These are phyloP conservation scores for Crithidia acanthocephali DNA, from an alignment of 208 protist species.

Conservation along the genomic window DNA sequence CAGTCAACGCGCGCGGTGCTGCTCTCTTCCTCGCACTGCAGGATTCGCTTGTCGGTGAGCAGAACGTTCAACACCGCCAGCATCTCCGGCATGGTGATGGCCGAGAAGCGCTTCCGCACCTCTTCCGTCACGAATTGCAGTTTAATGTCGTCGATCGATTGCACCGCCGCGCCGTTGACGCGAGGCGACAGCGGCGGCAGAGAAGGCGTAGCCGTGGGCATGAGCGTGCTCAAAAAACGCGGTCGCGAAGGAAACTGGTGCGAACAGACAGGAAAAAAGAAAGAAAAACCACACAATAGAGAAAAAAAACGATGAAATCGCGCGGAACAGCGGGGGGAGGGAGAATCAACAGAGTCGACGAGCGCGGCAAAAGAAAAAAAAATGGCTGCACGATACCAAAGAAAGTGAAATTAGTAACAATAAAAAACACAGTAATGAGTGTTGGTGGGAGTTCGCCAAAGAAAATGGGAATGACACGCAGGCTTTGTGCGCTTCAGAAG, in stretches of 20 bases:
- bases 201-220: constrained; percentile 3
- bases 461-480: not conserved
- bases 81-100: constrained; percentile 19
- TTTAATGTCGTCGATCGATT: constrained; percentile 19
- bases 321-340: too few relatives aligned
- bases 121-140: constrained; percentile 22
- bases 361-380: not conserved
- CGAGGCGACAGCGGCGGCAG: constrained; percentile 14
- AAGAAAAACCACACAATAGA: too few relatives aligned
- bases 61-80: constrained; percentile 18
- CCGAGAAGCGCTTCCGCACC: constrained; percentile 30
- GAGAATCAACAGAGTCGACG: too few relatives aligned
- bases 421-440: not conserved
- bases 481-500: too few relatives aligned
- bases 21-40: not conserved
- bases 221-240: not conserved
- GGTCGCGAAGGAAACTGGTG: not conserved
- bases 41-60: constrained; percentile 18
- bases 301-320: too few relatives aligned
- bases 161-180: not conserved
- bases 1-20: not conserved
- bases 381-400: too few relatives aligned
- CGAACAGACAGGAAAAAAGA: not conserved
- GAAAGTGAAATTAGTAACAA: too few relatives aligned
- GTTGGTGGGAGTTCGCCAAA: too few relatives aligned